Conservation (phyloP, 2,329 filamentous ascomycete genomes). For the Pyrenophora teres region DNA sequence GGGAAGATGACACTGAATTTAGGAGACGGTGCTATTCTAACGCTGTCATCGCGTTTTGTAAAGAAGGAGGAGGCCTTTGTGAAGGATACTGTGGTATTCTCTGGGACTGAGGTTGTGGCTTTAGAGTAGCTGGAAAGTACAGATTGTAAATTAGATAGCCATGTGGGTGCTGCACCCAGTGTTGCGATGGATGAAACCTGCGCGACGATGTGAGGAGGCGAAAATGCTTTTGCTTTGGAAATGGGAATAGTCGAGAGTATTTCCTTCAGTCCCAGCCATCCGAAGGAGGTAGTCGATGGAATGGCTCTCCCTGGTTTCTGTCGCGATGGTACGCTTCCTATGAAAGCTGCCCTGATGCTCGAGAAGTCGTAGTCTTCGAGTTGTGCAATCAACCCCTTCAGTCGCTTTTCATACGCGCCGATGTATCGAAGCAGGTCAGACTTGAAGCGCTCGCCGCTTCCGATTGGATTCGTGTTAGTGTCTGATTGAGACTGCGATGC, state of each 20-base stretch:
- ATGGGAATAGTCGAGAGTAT: conserved; percentile 58
- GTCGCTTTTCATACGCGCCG: conserved; percentile 66
- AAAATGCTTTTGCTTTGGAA: conserved; percentile 38
- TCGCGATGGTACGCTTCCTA: conserved; percentile 78
- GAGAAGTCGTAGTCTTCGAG: conserved; percentile 72
- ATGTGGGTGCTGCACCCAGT: conserved; percentile 70
- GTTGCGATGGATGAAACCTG: conserved; percentile 85
- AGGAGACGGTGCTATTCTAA: conserved; percentile 51
- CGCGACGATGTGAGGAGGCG: conserved; percentile 53
- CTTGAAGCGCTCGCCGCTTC: conserved; percentile 75
- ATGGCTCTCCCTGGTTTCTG: conserved; percentile 57
- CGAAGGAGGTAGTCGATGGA: conserved; percentile 65
- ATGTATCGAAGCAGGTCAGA: conserved; percentile 75
- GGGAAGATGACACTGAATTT: conserved; percentile 78
- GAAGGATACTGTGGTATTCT: neutral
- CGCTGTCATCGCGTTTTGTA: conserved; percentile 6
- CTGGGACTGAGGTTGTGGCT: neutral
- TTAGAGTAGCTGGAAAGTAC: conserved; percentile 27
- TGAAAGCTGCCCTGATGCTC: conserved; percentile 67
- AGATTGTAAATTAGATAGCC: conserved; percentile 65
- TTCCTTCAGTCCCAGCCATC: conserved; percentile 71
- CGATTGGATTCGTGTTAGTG: conserved; percentile 45
- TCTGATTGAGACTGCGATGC: neutral
- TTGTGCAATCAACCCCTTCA: conserved; percentile 60
- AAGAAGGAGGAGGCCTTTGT: conserved; percentile 17